Evolutionary conservation across 192 early-diverging fungal genomes (phyloP).

Genomic region (Allomyces macrogynus): DNA sequence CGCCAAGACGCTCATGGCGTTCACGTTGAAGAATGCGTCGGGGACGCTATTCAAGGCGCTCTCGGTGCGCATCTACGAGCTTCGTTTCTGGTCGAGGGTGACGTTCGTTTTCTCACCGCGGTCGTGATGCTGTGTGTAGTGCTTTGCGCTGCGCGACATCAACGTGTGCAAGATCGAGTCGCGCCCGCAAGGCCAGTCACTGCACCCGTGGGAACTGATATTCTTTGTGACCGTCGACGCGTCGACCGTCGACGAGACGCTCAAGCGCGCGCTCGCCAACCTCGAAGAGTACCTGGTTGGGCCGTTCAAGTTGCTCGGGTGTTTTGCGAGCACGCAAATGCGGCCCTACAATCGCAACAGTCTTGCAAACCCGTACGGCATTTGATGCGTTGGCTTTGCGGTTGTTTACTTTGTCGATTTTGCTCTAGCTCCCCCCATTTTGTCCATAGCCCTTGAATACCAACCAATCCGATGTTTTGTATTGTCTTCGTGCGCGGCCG

Average conservation of each 20-base stretch:
- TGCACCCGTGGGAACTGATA: not conserved
- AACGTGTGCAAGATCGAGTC: constrained; percentile 7
- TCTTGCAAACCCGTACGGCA: no score
- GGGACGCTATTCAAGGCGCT: constrained; percentile 6
- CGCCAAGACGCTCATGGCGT: constrained; percentile 4
- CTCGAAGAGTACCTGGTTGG: not conserved
- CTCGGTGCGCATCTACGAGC: no score
- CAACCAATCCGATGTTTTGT: no score
- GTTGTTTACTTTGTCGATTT: no score
- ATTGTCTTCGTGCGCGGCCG: no score
- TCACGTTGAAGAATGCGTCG: constrained; percentile 1
- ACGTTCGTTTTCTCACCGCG: no score
- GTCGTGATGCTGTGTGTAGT: not conserved
- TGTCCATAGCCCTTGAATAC: no score
- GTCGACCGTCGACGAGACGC: not conserved
- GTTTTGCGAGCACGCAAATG: not conserved
- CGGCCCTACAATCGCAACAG: no score
- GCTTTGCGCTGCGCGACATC: constrained; percentile 8
- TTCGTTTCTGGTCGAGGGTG: no score
- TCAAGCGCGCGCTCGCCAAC: not conserved
- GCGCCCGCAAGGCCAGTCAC: not conserved
- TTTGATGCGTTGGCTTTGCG: no score
- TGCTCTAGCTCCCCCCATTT: no score
- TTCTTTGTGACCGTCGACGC: not conserved
- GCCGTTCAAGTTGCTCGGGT: not conserved